Conservation (phyloP, 116 monocot genomes). For the Dioscorea cayenensis region DNA sequence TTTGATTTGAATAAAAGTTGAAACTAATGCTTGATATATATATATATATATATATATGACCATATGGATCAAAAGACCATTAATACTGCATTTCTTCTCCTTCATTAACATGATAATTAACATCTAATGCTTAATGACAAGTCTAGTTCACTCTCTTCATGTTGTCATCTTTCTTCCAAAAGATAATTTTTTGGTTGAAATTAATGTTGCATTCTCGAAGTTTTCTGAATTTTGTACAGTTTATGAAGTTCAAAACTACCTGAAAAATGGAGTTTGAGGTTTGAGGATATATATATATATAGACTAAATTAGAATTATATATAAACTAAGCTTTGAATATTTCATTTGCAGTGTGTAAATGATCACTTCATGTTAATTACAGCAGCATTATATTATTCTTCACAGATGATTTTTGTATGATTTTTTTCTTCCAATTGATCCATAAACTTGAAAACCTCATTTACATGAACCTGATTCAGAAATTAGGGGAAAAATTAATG, state of each 20-base stretch:
- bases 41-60: too few species aligned
- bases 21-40: too few species aligned
- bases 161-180: background rate
- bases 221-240: slow-evolving; percentile 38
- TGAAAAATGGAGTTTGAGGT: slow-evolving; percentile 5
- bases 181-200: background rate
- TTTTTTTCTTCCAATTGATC: slow-evolving; percentile 16
- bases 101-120: too few species aligned
- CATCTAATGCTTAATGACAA: slow-evolving; percentile 40
- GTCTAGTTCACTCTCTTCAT: slow-evolving; percentile 28
- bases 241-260: slow-evolving; percentile 45
- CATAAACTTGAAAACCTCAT: slow-evolving; percentile 9
- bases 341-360: slow-evolving; percentile 49
- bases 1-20: too few species aligned
- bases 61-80: background rate
- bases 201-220: slow-evolving; percentile 9
- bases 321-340: background rate
- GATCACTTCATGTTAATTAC: slow-evolving; percentile 26
- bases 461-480: too few species aligned
- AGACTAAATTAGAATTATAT: background rate
- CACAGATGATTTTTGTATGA: slow-evolving; percentile 21
- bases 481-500: too few species aligned
- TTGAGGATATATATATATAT: background rate
- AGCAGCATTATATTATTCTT: slow-evolving; percentile 36
- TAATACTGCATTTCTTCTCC: background rate